Evolutionary conservation across 352 stramenopile species (phyloP).

Genomic region (Phytophthora constricta): DNA sequence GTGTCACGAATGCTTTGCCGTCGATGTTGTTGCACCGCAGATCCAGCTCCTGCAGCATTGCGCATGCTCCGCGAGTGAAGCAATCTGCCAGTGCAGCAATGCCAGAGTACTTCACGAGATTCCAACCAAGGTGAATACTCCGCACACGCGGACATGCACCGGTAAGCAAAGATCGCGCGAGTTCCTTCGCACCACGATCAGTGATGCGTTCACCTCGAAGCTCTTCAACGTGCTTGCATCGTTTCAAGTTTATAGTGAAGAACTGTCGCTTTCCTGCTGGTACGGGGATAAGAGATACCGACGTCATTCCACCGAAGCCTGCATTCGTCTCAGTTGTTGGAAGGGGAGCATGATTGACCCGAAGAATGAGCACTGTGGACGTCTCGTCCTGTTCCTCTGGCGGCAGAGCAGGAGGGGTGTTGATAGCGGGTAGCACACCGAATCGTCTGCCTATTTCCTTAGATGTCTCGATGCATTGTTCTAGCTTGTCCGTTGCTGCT

Average conservation of each 20-base stretch:
- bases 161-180: slow-evolving; percentile 68
- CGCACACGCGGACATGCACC: slow-evolving; percentile 69
- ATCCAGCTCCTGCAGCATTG: slow-evolving; percentile 65
- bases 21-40: slow-evolving; percentile 71
- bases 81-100: slow-evolving; percentile 57
- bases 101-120: slow-evolving; percentile 63
- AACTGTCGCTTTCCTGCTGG: slow-evolving; percentile 50
- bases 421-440: slow-evolving; percentile 66
- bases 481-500: slow-evolving; percentile 23
- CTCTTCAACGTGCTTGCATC: slow-evolving; percentile 74
- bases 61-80: slow-evolving; percentile 61
- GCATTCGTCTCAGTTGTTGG: neutral
- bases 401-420: slow-evolving; percentile 34
- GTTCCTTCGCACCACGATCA: slow-evolving; percentile 56
- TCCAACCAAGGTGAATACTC: slow-evolving; percentile 69
- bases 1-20: slow-evolving; percentile 37
- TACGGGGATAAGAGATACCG: neutral
- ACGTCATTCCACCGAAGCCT: neutral
- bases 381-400: slow-evolving; percentile 64
- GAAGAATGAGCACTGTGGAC: slow-evolving; percentile 54
- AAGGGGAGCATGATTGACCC: slow-evolving; percentile 41
- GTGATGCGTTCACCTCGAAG: slow-evolving; percentile 67
- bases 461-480: slow-evolving; percentile 41
- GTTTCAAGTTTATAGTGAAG: slow-evolving; percentile 77
- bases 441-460: slow-evolving; percentile 54